Conservation (phyloP, 371 early-diverging fungal genomes). For the Mortierella sp. region DNA sequence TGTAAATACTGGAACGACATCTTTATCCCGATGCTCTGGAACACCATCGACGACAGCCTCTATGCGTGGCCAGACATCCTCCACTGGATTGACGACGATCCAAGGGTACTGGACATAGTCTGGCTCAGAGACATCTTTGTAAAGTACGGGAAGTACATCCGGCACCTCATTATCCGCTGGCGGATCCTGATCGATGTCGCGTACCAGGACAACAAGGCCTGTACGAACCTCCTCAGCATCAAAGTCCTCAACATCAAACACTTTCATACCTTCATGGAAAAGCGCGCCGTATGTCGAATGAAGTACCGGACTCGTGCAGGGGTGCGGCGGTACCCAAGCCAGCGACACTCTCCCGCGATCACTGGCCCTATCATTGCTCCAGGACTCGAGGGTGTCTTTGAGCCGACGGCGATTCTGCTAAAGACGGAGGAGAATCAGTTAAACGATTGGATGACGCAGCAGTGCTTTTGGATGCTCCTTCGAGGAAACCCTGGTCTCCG, state of each 20-base stretch:
- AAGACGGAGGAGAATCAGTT: not conserved
- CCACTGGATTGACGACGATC: not conserved
- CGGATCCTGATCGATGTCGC: not conserved
- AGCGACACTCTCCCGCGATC: not conserved
- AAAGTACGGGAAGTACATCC: not conserved
- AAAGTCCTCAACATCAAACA: not conserved
- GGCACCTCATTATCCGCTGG: not conserved
- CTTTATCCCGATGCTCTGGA: not conserved
- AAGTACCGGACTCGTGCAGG: not conserved
- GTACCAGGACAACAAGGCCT: not conserved
- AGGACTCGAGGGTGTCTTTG: not conserved
- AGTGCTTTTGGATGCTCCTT: not conserved
- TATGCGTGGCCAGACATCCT: not conserved
- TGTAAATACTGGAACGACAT: not conserved
- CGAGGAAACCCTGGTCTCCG: not conserved
- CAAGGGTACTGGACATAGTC: not conserved
- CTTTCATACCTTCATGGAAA: not conserved
- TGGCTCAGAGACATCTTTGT: not conserved
- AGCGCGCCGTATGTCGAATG: not conserved
- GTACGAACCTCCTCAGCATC: not conserved
- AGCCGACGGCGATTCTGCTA: not conserved
- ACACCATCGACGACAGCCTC: not conserved
- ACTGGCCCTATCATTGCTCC: not conserved
- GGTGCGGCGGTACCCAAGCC: not conserved
- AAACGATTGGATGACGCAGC: not conserved